These are phyloP conservation scores for Phaeosphaeriaceae sp. DNA, from an alignment of 2,329 filamentous ascomycete genomes.

Conservation along the genomic window DNA sequence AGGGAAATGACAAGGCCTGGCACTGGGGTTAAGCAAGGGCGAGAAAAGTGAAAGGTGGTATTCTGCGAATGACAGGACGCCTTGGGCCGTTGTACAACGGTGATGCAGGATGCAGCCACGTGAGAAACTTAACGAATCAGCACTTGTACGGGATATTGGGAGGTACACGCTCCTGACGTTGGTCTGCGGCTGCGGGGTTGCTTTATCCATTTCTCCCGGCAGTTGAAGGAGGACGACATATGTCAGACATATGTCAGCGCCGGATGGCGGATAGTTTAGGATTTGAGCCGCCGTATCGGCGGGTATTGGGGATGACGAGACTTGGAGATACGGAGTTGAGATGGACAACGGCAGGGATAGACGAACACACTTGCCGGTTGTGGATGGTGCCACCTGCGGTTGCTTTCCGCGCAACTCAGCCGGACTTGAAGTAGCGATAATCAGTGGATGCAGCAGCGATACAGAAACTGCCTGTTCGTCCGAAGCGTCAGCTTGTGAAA, in stretches of 20 bases:
- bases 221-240: conserved; percentile 6
- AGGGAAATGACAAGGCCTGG: background rate
- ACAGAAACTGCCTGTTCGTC: background rate
- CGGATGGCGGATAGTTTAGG: background rate
- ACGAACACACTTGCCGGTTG: background rate
- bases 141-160: conserved; percentile 2
- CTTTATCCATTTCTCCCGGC: conserved; percentile 7
- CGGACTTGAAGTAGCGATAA: background rate
- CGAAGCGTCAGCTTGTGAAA: background rate
- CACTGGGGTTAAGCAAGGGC: background rate
- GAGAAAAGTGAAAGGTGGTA: background rate
- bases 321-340: conserved; percentile 4
- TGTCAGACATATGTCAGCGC: conserved; percentile 16
- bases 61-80: background rate
- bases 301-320: background rate
- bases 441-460: background rate
- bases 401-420: background rate
- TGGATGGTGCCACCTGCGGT: background rate
- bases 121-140: conserved; percentile 27
- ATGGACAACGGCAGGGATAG: background rate
- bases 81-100: conserved; percentile 15
- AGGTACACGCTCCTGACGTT: background rate
- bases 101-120: conserved; percentile 13
- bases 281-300: background rate
- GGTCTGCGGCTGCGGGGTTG: background rate